Evolutionary conservation across 2,329 filamentous ascomycete genomes (phyloP).

Genomic region (Neofusicoccum sp.): DNA sequence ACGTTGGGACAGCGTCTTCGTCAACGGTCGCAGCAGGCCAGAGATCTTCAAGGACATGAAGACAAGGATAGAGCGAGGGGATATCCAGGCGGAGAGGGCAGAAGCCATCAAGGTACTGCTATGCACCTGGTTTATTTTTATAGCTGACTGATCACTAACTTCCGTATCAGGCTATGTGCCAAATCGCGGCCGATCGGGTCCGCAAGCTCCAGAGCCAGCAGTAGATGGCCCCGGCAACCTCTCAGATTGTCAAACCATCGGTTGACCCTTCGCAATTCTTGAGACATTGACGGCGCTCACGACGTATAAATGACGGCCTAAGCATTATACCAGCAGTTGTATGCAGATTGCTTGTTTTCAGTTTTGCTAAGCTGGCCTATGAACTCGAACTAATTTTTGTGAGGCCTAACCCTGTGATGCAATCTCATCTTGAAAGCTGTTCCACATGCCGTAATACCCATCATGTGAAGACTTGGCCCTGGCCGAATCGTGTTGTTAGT

Average conservation of each 20-base stretch:
- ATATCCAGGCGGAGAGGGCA: constrained; percentile 65
- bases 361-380: neutral
- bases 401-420: neutral
- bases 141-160: constrained; percentile 21
- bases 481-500: no score
- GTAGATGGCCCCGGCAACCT: neutral
- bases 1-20: constrained; percentile 65
- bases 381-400: neutral
- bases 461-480: no score
- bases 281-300: neutral
- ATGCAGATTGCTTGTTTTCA: neutral
- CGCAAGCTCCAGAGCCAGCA: constrained; percentile 53
- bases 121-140: neutral
- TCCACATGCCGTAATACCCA: no score
- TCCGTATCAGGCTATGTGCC: constrained; percentile 76
- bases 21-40: constrained; percentile 72
- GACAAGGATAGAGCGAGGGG: constrained; percentile 65
- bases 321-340: neutral
- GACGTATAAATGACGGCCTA: neutral
- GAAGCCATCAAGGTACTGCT: constrained; percentile 69
- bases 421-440: no score
- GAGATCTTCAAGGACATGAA: constrained; percentile 83
- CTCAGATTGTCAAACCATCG: neutral
- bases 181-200: constrained; percentile 80
- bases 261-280: neutral